Evolutionary conservation across 2,329 filamentous ascomycete species (phyloP).

Genomic region (Macrophomina tecta): DNA sequence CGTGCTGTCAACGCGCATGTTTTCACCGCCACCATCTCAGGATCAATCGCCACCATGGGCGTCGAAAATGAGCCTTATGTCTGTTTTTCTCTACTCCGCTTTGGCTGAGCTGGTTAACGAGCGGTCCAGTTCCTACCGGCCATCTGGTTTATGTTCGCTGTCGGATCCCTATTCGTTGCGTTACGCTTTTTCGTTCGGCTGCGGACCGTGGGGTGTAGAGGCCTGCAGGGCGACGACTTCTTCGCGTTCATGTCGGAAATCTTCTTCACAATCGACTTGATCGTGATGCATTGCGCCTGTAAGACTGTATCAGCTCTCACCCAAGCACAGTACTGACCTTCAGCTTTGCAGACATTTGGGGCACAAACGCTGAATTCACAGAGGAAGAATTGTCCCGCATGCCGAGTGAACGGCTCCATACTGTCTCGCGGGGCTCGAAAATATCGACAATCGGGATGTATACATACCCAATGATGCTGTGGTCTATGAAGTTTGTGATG

Average conservation of each 20-base stretch:
- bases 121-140: not conserved
- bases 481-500: conserved; percentile 41
- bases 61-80: not conserved
- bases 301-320: not conserved
- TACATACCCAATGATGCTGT: conserved; percentile 45
- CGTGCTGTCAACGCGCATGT: not conserved
- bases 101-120: not conserved
- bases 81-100: not conserved
- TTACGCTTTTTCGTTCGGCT: not conserved
- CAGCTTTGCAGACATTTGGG: not conserved
- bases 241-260: not conserved
- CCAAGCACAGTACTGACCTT: not conserved
- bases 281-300: not conserved
- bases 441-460: conserved; percentile 6
- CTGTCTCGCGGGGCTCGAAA: not conserved
- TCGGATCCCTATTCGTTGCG: not conserved
- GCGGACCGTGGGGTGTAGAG: not conserved
- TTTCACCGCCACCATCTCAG: not conserved
- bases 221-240: not conserved
- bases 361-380: conserved; percentile 6
- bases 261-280: not conserved
- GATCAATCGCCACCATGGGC: not conserved
- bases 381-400: not conserved
- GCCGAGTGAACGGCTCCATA: not conserved
- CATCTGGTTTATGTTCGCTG: not conserved